These are phyloP conservation scores for Gossypium turneri DNA, from an alignment of 345 rosid species.

Conservation along the genomic window DNA sequence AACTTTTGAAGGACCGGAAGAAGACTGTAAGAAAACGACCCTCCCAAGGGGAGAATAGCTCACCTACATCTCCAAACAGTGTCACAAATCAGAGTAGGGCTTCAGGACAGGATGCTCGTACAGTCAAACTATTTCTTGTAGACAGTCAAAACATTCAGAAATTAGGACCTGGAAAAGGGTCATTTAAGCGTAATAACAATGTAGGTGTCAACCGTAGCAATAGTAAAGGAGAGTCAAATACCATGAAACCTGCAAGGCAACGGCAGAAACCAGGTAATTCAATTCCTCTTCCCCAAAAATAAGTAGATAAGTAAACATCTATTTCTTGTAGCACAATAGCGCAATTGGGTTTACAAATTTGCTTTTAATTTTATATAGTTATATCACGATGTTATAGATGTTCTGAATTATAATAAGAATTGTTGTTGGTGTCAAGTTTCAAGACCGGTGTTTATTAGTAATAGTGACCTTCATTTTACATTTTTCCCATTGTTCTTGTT, in stretches of 20 bases:
- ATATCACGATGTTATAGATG: not conserved
- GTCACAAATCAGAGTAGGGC: conserved; percentile 58
- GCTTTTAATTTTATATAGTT: not conserved
- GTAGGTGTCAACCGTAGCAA: conserved; percentile 50
- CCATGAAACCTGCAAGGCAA: conserved; percentile 66
- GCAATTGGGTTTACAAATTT: not conserved
- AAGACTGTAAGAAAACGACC: conserved; percentile 69
- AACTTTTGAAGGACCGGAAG: conserved; percentile 90
- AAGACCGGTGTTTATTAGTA: not conserved
- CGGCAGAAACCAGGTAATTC: conserved; percentile 70
- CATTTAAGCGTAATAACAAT: conserved; percentile 58
- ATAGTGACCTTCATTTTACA: not conserved
- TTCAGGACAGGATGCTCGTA: conserved; percentile 56
- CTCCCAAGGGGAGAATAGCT: conserved; percentile 64
- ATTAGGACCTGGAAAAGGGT: conserved; percentile 62
- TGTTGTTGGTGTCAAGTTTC: not conserved
- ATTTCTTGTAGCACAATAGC: not conserved
- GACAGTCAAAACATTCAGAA: conserved; percentile 78
- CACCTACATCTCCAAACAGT: conserved; percentile 53
- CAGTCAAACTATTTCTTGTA: conserved; percentile 63
- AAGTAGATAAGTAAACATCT: not conserved
- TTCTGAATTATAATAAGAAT: not conserved
- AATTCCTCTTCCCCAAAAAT: not conserved
- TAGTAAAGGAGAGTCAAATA: conserved; percentile 52
- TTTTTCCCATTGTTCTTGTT: not conserved